These are phyloP conservation scores for Alternaria metachromatica DNA, from an alignment of 2,329 filamentous ascomycete genomes.

Conservation along the genomic window DNA sequence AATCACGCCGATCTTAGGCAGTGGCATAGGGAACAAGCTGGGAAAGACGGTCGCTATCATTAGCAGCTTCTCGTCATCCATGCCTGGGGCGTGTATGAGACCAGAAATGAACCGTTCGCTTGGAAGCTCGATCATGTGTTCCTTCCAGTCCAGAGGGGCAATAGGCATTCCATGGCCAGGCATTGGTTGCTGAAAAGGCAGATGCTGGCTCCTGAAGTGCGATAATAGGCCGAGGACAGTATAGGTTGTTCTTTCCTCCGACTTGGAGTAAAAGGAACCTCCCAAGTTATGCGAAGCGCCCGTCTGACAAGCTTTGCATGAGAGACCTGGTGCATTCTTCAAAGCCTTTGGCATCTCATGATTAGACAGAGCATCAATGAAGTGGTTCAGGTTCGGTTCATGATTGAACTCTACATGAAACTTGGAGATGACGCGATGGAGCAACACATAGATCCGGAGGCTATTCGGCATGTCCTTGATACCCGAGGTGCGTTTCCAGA, in stretches of 20 bases:
- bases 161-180: conserved; percentile 31
- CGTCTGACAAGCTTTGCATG: conserved; percentile 52
- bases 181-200: conserved; percentile 29
- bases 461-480: conserved; percentile 68
- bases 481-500: conserved; percentile 68
- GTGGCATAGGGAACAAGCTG: conserved; percentile 49
- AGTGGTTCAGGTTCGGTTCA: conserved; percentile 64
- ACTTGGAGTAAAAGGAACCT: conserved; percentile 43
- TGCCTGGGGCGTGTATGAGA: conserved; percentile 60
- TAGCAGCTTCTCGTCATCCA: conserved; percentile 63
- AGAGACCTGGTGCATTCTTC: conserved; percentile 54
- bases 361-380: conserved; percentile 54
- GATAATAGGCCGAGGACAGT: conserved; percentile 63
- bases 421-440: conserved; percentile 66
- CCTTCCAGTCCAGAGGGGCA: conserved; percentile 60
- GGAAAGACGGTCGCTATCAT: conserved; percentile 61
- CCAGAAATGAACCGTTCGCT: conserved; percentile 57
- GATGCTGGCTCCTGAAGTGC: conserved; percentile 66
- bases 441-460: conserved; percentile 67
- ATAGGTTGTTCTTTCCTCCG: conserved; percentile 50
- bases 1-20: conserved; percentile 52
- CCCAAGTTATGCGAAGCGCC: conserved; percentile 37
- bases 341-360: conserved; percentile 51
- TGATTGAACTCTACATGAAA: conserved; percentile 66
- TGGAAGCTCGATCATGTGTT: conserved; percentile 67